Percentiles rank a stretch among this genome's conserved stretches.
Conservation (phyloP, 2,329 filamentous ascomycete genomes). For the Paracamarosporium sp. region DNA sequence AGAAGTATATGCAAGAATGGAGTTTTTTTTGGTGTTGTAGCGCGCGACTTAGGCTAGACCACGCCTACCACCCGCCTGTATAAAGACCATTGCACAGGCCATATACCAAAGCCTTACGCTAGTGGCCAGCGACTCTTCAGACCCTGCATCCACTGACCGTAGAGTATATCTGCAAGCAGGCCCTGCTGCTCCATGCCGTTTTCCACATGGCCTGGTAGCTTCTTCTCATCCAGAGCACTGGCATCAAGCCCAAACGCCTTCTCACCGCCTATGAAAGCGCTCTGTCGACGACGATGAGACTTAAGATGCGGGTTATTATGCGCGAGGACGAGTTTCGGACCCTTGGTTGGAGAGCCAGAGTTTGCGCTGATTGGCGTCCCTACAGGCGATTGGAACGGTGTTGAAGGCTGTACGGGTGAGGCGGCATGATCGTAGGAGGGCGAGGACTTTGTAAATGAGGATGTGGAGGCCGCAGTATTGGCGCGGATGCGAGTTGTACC, state of each 20-base stretch:
- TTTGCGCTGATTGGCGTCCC: slow-evolving; percentile 38
- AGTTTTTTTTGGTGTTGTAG: not conserved
- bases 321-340: slow-evolving; percentile 75
- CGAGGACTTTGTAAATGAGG: slow-evolving; percentile 21
- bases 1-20: slow-evolving; percentile 8
- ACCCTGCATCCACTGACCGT: slow-evolving; percentile 87
- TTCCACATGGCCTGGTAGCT: slow-evolving; percentile 63
- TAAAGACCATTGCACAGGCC: not conserved
- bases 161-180: slow-evolving; percentile 87
- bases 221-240: slow-evolving; percentile 51
- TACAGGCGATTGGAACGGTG: slow-evolving; percentile 27
- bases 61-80: not conserved
- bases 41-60: not conserved
- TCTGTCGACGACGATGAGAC: slow-evolving; percentile 68
- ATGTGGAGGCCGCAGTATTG: slow-evolving; percentile 29
- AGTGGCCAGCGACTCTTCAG: slow-evolving; percentile 62
- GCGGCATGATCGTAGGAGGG: slow-evolving; percentile 26
- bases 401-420: slow-evolving; percentile 20
- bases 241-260: slow-evolving; percentile 51
- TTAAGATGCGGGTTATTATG: slow-evolving; percentile 86
- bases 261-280: slow-evolving; percentile 49
- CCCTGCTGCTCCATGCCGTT: slow-evolving; percentile 92
- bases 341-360: slow-evolving; percentile 55
- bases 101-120: slow-evolving; percentile 14
- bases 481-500: slow-evolving; percentile 42